Evolutionary conservation across 2,329 filamentous ascomycete species (phyloP), one percentile per base, ranked within the genome.

Genomic region (Arthroderma sp.): DNA sequence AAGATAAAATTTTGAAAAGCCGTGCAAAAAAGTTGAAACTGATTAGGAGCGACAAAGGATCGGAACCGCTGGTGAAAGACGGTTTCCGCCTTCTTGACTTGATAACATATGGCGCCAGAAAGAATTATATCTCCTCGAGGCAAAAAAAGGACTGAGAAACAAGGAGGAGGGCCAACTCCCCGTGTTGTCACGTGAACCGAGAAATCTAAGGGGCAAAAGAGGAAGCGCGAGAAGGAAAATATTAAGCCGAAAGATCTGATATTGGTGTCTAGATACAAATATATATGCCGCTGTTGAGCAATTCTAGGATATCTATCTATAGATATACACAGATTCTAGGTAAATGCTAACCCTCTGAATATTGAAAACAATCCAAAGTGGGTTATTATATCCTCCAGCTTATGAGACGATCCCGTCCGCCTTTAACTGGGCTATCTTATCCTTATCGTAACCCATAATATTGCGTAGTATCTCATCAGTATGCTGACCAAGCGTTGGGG

Each of bases 401-500:
- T 71, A 82, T 59, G 77, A 76, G 35, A 95, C 76, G 1, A 88
- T 82, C 0, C 88, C 88, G 54, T 82, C 79, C 33, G 76, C 73
- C 65, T 79, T 87, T 62, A 95, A 70, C 8, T 70, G 72, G 41
- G 76, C 69, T 56, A 95, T 85, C 54, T 85, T 78, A 0, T 70
- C 71, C 51, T 77, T 72, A 15, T 72, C 76, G 63, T 88, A 74
- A 0, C 83, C 82, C 17, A 93, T 71, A 21, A 89, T 68, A 23
- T 80, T 78, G 19, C 71, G 68, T 58, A 95, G 71, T 4, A 95
- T 79, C 69, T 93, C 87, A 63, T 88, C 78, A 0, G 90, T 95
- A 71, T 95, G 89, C 72, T 95, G 83, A 0, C 91, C 93, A 35
- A 98, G 74, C 6, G 85, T 87, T 0, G 93, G 93, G 17, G 93